Conservation (phyloP, 2,329 filamentous ascomycete species). For the Aspergillus sp. region DNA sequence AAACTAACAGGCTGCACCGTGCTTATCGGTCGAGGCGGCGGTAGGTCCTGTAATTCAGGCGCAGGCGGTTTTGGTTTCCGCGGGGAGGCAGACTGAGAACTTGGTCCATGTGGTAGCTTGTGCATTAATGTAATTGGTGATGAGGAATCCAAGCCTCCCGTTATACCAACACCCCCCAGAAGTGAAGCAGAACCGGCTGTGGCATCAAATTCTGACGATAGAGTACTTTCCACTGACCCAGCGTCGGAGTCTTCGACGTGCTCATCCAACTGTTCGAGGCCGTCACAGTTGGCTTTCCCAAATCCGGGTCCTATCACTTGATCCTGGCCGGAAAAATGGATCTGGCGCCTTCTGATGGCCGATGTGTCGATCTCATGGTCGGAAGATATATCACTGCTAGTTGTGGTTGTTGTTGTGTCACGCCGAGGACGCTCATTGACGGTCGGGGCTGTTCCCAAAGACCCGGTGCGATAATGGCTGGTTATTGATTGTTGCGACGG, state of each 20-base stretch:
- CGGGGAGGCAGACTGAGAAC: constrained; percentile 46
- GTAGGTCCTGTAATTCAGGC: constrained; percentile 57
- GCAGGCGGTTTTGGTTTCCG: constrained; percentile 50
- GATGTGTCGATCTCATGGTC: constrained; percentile 61
- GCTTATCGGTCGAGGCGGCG: constrained; percentile 62
- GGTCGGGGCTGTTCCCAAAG: constrained; percentile 56
- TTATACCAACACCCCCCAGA: constrained; percentile 51
- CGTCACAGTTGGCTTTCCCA: constrained; percentile 28
- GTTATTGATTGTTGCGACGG: constrained; percentile 52
- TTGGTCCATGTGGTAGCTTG: constrained; percentile 35
- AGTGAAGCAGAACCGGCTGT: constrained; percentile 59
- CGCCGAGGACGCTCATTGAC: constrained; percentile 55
- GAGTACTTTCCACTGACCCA: constrained; percentile 49
- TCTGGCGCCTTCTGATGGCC: constrained; percentile 54
- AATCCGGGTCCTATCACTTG: constrained; percentile 35
- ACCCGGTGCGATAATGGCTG: constrained; percentile 53
- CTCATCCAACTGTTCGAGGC: constrained; percentile 36
- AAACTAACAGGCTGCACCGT: constrained; percentile 57
- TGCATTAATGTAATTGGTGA: constrained; percentile 48
- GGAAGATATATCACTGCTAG: constrained; percentile 66
- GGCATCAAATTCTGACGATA: constrained; percentile 56
- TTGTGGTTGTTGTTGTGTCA: constrained; percentile 65
- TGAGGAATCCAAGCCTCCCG: constrained; percentile 49
- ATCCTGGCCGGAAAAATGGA: constrained; percentile 45
- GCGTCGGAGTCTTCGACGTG: constrained; percentile 49